Evolutionary conservation across 1,139 yeast species (phyloP).

Genomic region (Tardiomyces digboiensis): DNA sequence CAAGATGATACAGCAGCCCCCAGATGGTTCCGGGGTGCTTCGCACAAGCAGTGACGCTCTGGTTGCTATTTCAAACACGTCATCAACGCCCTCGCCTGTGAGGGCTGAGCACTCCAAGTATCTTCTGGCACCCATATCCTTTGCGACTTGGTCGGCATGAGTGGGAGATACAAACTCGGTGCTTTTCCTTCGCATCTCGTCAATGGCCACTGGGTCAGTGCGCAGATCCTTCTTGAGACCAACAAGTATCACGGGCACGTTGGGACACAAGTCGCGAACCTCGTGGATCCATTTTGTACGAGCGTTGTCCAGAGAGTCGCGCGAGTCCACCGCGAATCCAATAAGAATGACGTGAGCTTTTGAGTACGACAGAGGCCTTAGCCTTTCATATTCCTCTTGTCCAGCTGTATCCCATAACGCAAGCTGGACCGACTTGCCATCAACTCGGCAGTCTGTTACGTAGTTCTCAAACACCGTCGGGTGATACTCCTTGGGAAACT

Average conservation of each 20-base stretch:
- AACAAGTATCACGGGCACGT: slow-evolving; percentile 73
- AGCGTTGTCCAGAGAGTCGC: slow-evolving; percentile 55
- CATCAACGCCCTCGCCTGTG: slow-evolving; percentile 84
- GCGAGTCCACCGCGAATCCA: slow-evolving; percentile 55
- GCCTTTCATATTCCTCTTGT: slow-evolving; percentile 60
- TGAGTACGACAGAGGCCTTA: slow-evolving; percentile 55
- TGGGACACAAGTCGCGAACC: slow-evolving; percentile 69
- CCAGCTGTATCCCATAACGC: slow-evolving; percentile 97
- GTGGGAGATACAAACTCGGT: slow-evolving; percentile 65
- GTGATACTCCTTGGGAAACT: slow-evolving; percentile 64
- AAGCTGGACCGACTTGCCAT: slow-evolving; percentile 81
- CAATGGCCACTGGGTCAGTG: slow-evolving; percentile 66
- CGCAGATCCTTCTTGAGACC: slow-evolving; percentile 90
- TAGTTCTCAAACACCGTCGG: slow-evolving; percentile 95
- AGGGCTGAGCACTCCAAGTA: slow-evolving; percentile 92
- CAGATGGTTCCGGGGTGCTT: slow-evolving; percentile 4
- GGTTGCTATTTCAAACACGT: slow-evolving; percentile 85
- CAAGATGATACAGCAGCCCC: slow-evolving; percentile 2
- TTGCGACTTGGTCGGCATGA: slow-evolving; percentile 80
- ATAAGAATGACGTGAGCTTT: slow-evolving; percentile 59
- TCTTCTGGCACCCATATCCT: slow-evolving; percentile 76
- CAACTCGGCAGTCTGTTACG: slow-evolving; percentile 88
- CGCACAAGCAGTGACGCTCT: slow-evolving; percentile 48
- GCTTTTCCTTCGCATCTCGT: slow-evolving; percentile 64
- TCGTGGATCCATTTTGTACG: slow-evolving; percentile 57